phyloP scores from a whole-genome alignment of 202 grass and related monocot species.

The Alloteropsis angusta region DNA sequence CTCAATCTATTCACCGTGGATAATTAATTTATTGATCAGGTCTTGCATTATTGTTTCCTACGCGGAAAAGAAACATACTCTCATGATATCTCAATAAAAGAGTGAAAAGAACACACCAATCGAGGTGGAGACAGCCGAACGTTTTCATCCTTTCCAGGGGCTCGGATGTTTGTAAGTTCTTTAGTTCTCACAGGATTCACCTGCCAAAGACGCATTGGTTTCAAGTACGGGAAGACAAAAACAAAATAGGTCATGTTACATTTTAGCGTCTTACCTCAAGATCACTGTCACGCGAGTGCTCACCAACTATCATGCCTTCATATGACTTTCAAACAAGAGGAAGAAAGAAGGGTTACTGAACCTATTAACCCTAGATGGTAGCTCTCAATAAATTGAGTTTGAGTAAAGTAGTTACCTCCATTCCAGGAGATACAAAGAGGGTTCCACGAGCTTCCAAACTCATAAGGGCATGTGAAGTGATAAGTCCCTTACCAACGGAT shows the following conservation, averaged over 20 bases:
- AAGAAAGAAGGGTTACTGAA: slow-evolving; percentile 17
- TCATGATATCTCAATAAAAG: slow-evolving; percentile 7
- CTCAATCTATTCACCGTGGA: background rate
- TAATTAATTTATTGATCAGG: background rate
- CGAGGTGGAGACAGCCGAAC: slow-evolving; percentile 74
- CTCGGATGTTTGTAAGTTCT: slow-evolving; percentile 91
- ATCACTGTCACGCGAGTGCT: slow-evolving; percentile 94
- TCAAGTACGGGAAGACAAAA: background rate
- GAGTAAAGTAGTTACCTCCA: slow-evolving; percentile 52
- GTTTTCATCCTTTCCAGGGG: slow-evolving; percentile 97
- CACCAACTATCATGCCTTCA: slow-evolving; percentile 93
- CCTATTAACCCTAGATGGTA: background rate
- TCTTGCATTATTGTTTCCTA: background rate
- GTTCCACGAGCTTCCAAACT: slow-evolving; percentile 99
- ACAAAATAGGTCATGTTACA: slow-evolving; percentile 2
- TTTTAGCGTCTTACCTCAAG: slow-evolving; percentile 71
- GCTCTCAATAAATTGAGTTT: slow-evolving; percentile 5
- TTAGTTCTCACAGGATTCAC: slow-evolving; percentile 95
- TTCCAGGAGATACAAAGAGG: slow-evolving; percentile 94
- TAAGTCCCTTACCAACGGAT: slow-evolving; percentile 72
- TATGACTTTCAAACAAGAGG: slow-evolving; percentile 56
- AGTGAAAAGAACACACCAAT: slow-evolving; percentile 46
- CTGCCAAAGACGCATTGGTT: slow-evolving; percentile 35
- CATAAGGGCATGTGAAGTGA: slow-evolving; percentile 89
- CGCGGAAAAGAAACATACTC: background rate